Evolutionary conservation across 768 basidiomycete species (phyloP).

Genomic region (Leucosporidium scottii): DNA sequence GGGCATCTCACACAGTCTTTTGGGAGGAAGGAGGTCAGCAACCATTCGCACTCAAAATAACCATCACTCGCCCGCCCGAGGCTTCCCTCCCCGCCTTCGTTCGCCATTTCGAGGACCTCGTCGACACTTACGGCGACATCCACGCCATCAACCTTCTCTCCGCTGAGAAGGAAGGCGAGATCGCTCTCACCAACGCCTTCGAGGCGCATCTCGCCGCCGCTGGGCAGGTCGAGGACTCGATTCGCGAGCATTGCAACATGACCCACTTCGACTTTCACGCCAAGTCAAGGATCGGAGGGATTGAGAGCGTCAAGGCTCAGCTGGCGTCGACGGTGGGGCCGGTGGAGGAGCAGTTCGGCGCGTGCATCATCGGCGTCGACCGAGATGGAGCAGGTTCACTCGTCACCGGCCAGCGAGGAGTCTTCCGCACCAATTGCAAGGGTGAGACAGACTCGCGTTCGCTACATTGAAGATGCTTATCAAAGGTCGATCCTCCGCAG

Average conservation of each 20-base stretch:
- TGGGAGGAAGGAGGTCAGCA: conserved; percentile 98
- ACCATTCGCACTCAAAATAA: conserved; percentile 79
- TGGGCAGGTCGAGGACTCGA: conserved; percentile 20
- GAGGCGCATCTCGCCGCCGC: conserved; percentile 57
- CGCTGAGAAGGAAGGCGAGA: conserved; percentile 71
- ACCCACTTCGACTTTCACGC: conserved; percentile 94
- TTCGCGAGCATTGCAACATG: conserved; percentile 42
- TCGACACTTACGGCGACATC: conserved; percentile 73
- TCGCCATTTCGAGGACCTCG: conserved; percentile 77
- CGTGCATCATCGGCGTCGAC: conserved; percentile 29
- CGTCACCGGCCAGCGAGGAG: conserved; percentile 81
- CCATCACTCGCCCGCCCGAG: conserved; percentile 81
- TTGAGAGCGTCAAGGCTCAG: conserved; percentile 74
- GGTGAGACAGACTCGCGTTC: conserved; percentile 59
- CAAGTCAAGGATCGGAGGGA: conserved; percentile 65
- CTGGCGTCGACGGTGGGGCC: conserved; percentile 43
- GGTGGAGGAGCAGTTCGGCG: conserved; percentile 29
- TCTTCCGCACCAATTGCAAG: conserved; percentile 89
- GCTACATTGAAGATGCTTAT: too few relatives aligned
- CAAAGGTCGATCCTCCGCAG: too few relatives aligned
- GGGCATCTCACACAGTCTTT: conserved; percentile 59
- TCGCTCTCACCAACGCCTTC: conserved; percentile 73
- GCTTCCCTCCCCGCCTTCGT: conserved; percentile 97
- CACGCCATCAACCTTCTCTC: conserved; percentile 75
- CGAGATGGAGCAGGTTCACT: conserved; percentile 48